Percentiles rank a stretch among this genome's conserved stretches.
Evolutionary conservation across 768 basidiomycete genomes (phyloP).

Genomic region (Boletus subcaerulescens): DNA sequence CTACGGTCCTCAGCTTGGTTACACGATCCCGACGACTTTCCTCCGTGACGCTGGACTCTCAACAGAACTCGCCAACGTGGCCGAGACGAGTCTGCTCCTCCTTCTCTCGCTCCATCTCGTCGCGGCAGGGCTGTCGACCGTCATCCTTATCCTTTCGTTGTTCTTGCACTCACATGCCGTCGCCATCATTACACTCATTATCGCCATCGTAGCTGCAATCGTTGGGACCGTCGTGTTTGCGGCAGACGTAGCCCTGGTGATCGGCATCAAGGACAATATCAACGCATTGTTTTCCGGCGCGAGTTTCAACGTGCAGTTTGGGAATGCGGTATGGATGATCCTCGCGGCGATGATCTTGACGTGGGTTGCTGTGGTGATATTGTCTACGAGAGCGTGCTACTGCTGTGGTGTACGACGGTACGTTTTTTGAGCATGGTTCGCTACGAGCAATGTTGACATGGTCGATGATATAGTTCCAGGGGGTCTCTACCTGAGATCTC

Average conservation of each 20-base stretch:
- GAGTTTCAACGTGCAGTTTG: slow-evolving; percentile 49
- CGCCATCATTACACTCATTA: slow-evolving; percentile 56
- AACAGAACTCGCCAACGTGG: slow-evolving; percentile 39
- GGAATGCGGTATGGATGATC: slow-evolving; percentile 77
- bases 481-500: background rate
- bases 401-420: slow-evolving; percentile 62
- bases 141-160: slow-evolving; percentile 50
- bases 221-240: slow-evolving; percentile 54
- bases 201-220: slow-evolving; percentile 55
- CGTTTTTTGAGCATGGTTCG: background rate
- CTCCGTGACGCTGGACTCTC: slow-evolving; percentile 44
- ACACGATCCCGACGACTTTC: slow-evolving; percentile 52
- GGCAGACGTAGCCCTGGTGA: slow-evolving; percentile 59
- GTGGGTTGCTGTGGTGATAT: slow-evolving; percentile 59
- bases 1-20: slow-evolving; percentile 65
- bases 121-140: slow-evolving; percentile 54
- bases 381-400: slow-evolving; percentile 62
- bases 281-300: slow-evolving; percentile 34
- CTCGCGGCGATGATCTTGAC: slow-evolving; percentile 50
- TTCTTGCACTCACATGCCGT: slow-evolving; percentile 56
- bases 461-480: slow-evolving; percentile 6
- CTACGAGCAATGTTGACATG: slow-evolving; percentile 3
- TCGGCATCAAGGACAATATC: slow-evolving; percentile 48
- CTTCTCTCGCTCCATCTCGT: slow-evolving; percentile 72
- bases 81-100: slow-evolving; percentile 48